These are phyloP conservation scores for Pichia heedii DNA, from an alignment of 805 yeast genomes.

Conservation along the genomic window DNA sequence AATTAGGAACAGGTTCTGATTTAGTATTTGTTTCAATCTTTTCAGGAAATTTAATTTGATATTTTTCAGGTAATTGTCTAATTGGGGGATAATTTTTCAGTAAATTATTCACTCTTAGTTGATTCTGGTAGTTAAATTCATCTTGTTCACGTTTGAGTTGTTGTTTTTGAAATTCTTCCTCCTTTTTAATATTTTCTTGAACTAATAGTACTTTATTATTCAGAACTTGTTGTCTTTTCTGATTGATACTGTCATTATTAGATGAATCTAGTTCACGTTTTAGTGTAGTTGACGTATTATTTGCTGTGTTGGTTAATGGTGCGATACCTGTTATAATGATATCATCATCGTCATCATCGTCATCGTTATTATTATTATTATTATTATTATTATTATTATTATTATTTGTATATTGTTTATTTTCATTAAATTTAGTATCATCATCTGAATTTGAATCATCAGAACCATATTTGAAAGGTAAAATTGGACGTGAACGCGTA, in stretches of 20 bases:
- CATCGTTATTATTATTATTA: constrained; percentile 1
- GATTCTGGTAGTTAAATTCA: not conserved
- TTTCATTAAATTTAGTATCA: constrained; percentile 5
- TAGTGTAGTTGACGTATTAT: not conserved
- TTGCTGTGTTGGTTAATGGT: not conserved
- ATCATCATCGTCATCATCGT: constrained; percentile 5
- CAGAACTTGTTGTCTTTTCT: constrained; percentile 6
- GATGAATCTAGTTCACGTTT: not conserved
- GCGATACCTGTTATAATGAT: not conserved
- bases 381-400: too few relatives aligned
- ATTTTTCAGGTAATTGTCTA: constrained; percentile 10
- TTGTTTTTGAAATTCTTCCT: not conserved
- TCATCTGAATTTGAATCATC: constrained; percentile 3
- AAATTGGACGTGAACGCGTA: not conserved
- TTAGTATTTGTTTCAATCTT: not conserved
- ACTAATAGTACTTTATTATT: constrained; percentile 4
- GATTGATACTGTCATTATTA: not conserved
- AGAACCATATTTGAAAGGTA: not conserved
- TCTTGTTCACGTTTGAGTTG: not conserved
- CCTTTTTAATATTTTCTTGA: constrained; percentile 2
- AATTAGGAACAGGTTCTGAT: constrained; percentile 1
- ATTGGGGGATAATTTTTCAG: constrained; percentile 6
- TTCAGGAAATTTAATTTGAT: constrained; percentile 8
- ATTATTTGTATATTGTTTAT: not conserved
- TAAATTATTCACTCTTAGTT: constrained; percentile 2